These are phyloP conservation scores for Panicum hallii DNA, from an alignment of 202 grass and related monocot genomes.

Conservation along the genomic window DNA sequence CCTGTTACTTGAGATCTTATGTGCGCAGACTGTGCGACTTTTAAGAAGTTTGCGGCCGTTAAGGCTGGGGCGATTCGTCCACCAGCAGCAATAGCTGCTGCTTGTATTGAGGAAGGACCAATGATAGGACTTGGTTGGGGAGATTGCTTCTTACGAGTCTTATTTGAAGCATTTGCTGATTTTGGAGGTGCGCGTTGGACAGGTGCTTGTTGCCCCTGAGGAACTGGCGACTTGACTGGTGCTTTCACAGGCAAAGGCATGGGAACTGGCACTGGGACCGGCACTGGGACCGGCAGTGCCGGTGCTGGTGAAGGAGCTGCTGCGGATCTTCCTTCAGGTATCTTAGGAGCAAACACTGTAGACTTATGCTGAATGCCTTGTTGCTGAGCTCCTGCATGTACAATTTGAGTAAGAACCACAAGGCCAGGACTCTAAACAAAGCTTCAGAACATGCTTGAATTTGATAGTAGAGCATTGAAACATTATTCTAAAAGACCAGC, in stretches of 20 bases:
- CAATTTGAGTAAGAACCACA: conserved; percentile 38
- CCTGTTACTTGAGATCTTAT: conserved; percentile 69
- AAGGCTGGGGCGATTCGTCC: conserved; percentile 76
- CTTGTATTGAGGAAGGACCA: conserved; percentile 74
- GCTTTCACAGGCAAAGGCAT: conserved; percentile 35
- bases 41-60: conserved; percentile 66
- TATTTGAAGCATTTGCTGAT: conserved; percentile 55
- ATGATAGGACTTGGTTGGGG: conserved; percentile 46
- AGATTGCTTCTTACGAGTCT: conserved; percentile 59
- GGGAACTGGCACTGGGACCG: conserved; percentile 21
- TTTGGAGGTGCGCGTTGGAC: conserved; percentile 48
- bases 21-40: conserved; percentile 77
- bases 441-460: conserved; percentile 18
- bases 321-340: conserved; percentile 41
- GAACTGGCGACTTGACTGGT: conserved; percentile 39
- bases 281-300: not conserved
- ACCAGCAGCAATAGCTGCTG: conserved; percentile 89
- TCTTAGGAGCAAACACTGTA: conserved; percentile 40
- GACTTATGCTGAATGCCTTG: conserved; percentile 44
- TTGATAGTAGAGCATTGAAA: conserved; percentile 24
- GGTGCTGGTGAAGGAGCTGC: conserved; percentile 27
- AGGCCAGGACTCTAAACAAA: conserved; percentile 19
- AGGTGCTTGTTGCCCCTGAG: conserved; percentile 58
- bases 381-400: conserved; percentile 45
- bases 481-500: conserved; percentile 28